Evolutionary conservation across 179 eudicot genomes (phyloP).

Genomic region (Spinacia oleracea): DNA sequence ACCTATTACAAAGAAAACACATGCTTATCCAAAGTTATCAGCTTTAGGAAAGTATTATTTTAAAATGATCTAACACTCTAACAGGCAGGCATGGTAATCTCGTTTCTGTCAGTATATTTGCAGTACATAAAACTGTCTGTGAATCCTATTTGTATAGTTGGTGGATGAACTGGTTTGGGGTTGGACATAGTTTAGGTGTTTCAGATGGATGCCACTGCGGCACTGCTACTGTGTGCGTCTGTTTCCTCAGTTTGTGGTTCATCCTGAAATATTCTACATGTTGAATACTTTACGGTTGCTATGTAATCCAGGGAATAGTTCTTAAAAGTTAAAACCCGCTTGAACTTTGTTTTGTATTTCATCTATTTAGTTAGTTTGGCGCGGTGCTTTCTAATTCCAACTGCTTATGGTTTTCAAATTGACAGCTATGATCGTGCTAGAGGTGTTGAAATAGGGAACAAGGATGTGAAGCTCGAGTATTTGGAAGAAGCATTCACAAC

Average conservation of each 20-base stretch:
- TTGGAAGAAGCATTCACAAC: slow-evolving; percentile 91
- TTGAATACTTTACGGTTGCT: not conserved
- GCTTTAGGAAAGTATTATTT: no score
- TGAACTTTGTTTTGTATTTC: not conserved
- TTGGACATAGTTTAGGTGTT: not conserved
- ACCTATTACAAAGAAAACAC: not conserved
- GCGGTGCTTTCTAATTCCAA: not conserved
- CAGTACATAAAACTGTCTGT: not conserved
- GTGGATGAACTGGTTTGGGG: not conserved
- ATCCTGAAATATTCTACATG: not conserved
- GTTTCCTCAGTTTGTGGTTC: not conserved
- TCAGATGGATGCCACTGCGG: not conserved
- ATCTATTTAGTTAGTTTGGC: not conserved
- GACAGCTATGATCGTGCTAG: slow-evolving; percentile 96
- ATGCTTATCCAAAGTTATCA: not conserved
- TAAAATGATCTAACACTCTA: no score
- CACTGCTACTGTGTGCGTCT: not conserved
- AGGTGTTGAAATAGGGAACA: slow-evolving; percentile 93
- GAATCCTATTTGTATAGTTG: not conserved
- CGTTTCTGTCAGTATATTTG: no score
- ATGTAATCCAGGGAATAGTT: not conserved
- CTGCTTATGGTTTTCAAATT: slow-evolving; percentile 20
- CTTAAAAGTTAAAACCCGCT: not conserved
- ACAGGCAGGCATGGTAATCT: no score
- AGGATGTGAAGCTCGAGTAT: slow-evolving; percentile 84